A percentile compares a stretch with the other conserved stretches of the same genome.
Conservation (phyloP, 176 grass and related monocot species). For the Bothriochloa decipiens region DNA sequence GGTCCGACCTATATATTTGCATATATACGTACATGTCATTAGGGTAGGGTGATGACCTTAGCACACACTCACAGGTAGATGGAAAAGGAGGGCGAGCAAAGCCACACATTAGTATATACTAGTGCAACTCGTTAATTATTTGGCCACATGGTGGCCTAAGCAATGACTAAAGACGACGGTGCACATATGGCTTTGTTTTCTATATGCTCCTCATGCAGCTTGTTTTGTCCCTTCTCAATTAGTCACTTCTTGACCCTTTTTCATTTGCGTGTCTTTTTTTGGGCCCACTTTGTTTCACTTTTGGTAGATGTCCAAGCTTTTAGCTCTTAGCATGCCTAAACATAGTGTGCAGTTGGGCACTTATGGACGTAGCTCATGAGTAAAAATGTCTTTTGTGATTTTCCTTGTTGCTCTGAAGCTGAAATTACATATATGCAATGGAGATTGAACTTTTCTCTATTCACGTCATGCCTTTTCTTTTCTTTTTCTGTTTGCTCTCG, state of each 20-base stretch:
- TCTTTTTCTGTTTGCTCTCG: neutral
- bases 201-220: constrained; percentile 11
- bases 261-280: constrained; percentile 11
- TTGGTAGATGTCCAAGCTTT: constrained; percentile 6
- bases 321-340: constrained; percentile 22
- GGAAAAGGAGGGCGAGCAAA: constrained; percentile 4
- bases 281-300: neutral
- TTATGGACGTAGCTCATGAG: neutral
- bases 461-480: neutral
- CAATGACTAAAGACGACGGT: constrained; percentile 37
- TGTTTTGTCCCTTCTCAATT: constrained; percentile 50
- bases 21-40: constrained; percentile 11
- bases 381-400: neutral
- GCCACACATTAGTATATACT: constrained; percentile 38
- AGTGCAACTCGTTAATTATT: constrained; percentile 41
- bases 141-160: constrained; percentile 51
- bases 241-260: constrained; percentile 23
- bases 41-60: constrained; percentile 34
- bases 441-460: neutral
- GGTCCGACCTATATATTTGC: constrained; percentile 23
- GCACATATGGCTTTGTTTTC: constrained; percentile 10
- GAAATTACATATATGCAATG: neutral
- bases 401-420: neutral
- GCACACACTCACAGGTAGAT: constrained; percentile 20
- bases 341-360: neutral